phyloP scores from a whole-genome alignment of 2,329 filamentous ascomycete genomes.

The Sphaerulina populicola region DNA sequence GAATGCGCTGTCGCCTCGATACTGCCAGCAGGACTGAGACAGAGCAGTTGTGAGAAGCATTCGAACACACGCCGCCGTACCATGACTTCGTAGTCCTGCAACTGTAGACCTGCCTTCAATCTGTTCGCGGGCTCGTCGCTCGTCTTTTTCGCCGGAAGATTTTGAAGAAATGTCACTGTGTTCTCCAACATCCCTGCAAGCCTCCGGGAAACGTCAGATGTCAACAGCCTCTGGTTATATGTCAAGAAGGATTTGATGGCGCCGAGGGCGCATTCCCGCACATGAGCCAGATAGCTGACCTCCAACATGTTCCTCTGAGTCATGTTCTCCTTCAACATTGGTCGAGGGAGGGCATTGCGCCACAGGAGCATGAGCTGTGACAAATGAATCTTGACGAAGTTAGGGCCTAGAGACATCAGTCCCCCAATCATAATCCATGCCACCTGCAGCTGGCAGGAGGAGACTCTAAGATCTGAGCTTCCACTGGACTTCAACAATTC shows the following conservation, averaged over 20 bases:
- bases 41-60: conserved; percentile 86
- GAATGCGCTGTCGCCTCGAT: conserved; percentile 83
- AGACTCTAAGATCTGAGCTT: conserved; percentile 80
- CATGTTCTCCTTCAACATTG: conserved; percentile 85
- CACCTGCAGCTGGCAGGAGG: conserved; percentile 91
- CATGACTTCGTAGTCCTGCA: conserved; percentile 87
- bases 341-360: conserved; percentile 95
- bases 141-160: conserved; percentile 71
- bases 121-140: conserved; percentile 80
- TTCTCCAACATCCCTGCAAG: conserved; percentile 93
- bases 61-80: conserved; percentile 86
- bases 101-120: conserved; percentile 73
- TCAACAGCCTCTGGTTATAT: conserved; percentile 85
- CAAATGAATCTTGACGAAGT: conserved; percentile 97
- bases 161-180: conserved; percentile 80
- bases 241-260: conserved; percentile 87
- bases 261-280: conserved; percentile 85
- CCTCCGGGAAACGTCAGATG: conserved; percentile 85
- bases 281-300: conserved; percentile 85
- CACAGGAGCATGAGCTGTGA: conserved; percentile 87
- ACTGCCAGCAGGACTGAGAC: conserved; percentile 74
- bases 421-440: conserved; percentile 97
- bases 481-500: conserved; percentile 86
- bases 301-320: conserved; percentile 76
- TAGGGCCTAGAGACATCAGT: conserved; percentile 90